Conservation (phyloP, 2,329 filamentous ascomycete genomes). For the Ploettnerulaceae sp. region DNA sequence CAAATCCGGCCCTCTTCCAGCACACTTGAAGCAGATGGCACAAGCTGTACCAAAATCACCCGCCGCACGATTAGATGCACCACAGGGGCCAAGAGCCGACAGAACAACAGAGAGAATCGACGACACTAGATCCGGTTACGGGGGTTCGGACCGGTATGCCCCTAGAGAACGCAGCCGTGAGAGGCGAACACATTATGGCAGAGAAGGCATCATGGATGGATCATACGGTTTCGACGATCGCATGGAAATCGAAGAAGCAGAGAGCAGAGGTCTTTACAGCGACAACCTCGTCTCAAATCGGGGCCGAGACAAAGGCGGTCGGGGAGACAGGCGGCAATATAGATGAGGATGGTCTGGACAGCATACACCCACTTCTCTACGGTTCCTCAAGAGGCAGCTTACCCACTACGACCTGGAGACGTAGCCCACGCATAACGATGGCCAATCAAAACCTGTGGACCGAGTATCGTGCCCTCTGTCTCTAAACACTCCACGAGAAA, state of each 20-base stretch:
- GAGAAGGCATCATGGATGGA: constrained; percentile 33
- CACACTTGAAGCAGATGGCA: constrained; percentile 11
- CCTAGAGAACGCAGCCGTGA: constrained; percentile 23
- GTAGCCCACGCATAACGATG: too few species aligned
- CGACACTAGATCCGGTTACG: constrained; percentile 21
- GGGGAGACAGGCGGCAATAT: constrained; percentile 11
- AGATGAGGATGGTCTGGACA: constrained; percentile 8
- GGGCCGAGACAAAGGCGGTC: constrained; percentile 16
- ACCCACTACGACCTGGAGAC: too few species aligned
- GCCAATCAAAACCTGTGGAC: too few species aligned
- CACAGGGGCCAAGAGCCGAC: constrained; percentile 32
- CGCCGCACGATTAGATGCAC: constrained; percentile 18
- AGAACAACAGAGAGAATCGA: constrained; percentile 16
- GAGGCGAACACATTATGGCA: constrained; percentile 22
- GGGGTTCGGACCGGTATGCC: constrained; percentile 24
- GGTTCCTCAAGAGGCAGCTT: not conserved
- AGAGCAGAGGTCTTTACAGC: constrained; percentile 31
- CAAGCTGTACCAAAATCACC: constrained; percentile 7
- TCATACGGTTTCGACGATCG: constrained; percentile 35
- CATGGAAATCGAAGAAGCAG: constrained; percentile 32
- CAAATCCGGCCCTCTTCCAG: constrained; percentile 45
- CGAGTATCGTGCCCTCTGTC: too few species aligned
- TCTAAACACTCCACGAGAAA: too few species aligned
- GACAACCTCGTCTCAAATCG: constrained; percentile 29
- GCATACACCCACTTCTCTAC: not conserved